These are phyloP conservation scores for Coemansia sp. DNA, from an alignment of 192 early-diverging fungal species.

Conservation along the genomic window DNA sequence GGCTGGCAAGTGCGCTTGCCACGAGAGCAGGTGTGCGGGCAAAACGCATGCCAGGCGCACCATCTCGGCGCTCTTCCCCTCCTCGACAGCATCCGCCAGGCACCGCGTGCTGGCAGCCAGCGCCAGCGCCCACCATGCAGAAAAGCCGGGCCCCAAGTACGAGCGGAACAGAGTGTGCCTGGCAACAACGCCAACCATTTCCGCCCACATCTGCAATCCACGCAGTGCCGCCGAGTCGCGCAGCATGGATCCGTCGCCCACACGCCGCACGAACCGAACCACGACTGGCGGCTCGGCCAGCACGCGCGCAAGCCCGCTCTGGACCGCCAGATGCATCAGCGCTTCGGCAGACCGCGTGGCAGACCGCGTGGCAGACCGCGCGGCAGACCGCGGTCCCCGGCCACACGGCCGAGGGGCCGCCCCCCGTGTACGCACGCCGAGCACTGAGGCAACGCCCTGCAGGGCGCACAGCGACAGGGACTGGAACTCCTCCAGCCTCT, in stretches of 20 bases:
- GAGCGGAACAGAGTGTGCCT: constrained; percentile 38
- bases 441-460: constrained; percentile 19
- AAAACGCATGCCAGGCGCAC: constrained; percentile 17
- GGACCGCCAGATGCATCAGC: constrained; percentile 25
- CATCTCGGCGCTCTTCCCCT: neutral
- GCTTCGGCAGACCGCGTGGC: constrained; percentile 32
- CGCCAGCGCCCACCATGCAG: constrained; percentile 31
- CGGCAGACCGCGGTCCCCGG: constrained; percentile 30
- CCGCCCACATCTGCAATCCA: constrained; percentile 36
- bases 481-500: neutral
- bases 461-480: constrained; percentile 12
- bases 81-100: neutral
- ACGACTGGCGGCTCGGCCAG: constrained; percentile 24
- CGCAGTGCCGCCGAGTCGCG: constrained; percentile 6
- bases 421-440: too few species aligned
- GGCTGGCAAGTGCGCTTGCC: constrained; percentile 17
- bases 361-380: constrained; percentile 33
- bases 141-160: constrained; percentile 5
- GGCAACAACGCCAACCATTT: constrained; percentile 25
- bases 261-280: neutral
- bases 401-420: too few species aligned
- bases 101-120: constrained; percentile 18
- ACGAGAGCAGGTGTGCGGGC: constrained; percentile 31
- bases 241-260: constrained; percentile 1
- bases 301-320: constrained; percentile 13